phyloP scores from a whole-genome alignment of 2,329 filamentous ascomycete species.

The Penicillium vulpinum region DNA sequence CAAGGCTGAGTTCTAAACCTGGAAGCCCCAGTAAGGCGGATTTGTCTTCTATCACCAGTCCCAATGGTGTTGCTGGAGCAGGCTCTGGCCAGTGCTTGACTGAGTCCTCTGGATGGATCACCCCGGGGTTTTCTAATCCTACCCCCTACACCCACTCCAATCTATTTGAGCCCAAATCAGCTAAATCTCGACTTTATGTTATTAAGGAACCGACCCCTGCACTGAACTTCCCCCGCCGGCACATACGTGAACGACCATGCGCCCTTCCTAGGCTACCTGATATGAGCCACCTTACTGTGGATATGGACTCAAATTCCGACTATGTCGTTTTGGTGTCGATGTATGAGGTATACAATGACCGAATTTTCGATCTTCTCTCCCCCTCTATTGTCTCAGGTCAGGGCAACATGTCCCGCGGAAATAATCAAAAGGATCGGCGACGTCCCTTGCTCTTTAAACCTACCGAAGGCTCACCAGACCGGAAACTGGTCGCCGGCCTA shows the following conservation, averaged over 20 bases:
- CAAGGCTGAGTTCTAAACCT: conserved; percentile 9
- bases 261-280: conserved; percentile 72
- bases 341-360: conserved; percentile 99
- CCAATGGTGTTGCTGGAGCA: conserved; percentile 10
- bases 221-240: conserved; percentile 56
- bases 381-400: conserved; percentile 47
- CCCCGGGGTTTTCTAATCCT: conserved; percentile 18
- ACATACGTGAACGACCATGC: conserved; percentile 68
- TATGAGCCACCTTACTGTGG: conserved; percentile 67
- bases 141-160: conserved; percentile 30
- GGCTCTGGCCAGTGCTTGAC: conserved; percentile 2
- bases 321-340: conserved; percentile 91
- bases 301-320: conserved; percentile 68
- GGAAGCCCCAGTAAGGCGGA: conserved; percentile 15
- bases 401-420: conserved; percentile 42
- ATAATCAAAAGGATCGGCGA: conserved; percentile 69
- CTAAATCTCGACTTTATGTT: conserved; percentile 41
- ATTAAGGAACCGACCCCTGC: conserved; percentile 59
- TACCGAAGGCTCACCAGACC: conserved; percentile 81
- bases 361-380: conserved; percentile 89
- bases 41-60: background rate
- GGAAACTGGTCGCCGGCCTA: conserved; percentile 91
- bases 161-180: conserved; percentile 28
- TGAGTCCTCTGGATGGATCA: conserved; percentile 16
- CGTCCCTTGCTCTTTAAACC: conserved; percentile 86